Percentiles rank a stretch among this genome's conserved stretches.
Evolutionary conservation across 2,329 filamentous ascomycete species (phyloP).

Genomic region (Colletotrichum somersetense): DNA sequence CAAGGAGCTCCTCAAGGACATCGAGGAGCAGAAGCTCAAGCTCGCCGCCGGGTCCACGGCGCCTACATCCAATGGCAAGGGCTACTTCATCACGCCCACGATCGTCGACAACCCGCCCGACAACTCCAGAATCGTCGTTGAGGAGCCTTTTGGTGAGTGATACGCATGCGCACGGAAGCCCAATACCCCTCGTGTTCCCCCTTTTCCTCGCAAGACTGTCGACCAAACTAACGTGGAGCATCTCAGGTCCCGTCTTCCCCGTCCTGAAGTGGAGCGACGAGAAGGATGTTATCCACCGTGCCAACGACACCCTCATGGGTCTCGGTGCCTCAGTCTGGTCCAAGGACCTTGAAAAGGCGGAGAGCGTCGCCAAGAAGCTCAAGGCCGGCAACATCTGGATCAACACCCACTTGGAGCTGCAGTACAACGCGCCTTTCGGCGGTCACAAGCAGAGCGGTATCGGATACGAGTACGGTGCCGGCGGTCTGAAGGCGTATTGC

Average conservation of each 20-base stretch:
- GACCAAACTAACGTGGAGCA: background rate
- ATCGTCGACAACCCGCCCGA: slow-evolving; percentile 72
- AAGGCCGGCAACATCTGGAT: slow-evolving; percentile 73
- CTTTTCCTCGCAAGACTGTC: background rate
- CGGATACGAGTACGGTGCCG: slow-evolving; percentile 56
- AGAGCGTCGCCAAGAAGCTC: slow-evolving; percentile 64
- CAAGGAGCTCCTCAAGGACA: slow-evolving; percentile 40
- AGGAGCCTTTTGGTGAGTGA: slow-evolving; percentile 58
- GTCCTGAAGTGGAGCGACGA: slow-evolving; percentile 72
- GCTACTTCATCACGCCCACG: slow-evolving; percentile 70
- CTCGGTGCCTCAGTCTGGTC: slow-evolving; percentile 71
- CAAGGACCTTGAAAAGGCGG: slow-evolving; percentile 64
- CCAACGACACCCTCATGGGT: slow-evolving; percentile 65
- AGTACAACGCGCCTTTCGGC: slow-evolving; percentile 54
- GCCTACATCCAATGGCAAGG: slow-evolving; percentile 51
- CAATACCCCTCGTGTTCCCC: background rate
- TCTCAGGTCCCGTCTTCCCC: slow-evolving; percentile 70
- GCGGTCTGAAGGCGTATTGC: slow-evolving; percentile 54
- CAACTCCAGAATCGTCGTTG: slow-evolving; percentile 65
- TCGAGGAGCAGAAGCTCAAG: slow-evolving; percentile 40
- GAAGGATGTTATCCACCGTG: slow-evolving; percentile 68
- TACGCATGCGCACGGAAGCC: background rate
- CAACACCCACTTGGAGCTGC: slow-evolving; percentile 66
- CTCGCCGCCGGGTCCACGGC: slow-evolving; percentile 50
- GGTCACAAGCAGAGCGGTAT: slow-evolving; percentile 61